Evolutionary conservation across 441 rosid species (phyloP), one percentile per base, ranked within the genome.

Genomic region (Adansonia grandidieri): DNA sequence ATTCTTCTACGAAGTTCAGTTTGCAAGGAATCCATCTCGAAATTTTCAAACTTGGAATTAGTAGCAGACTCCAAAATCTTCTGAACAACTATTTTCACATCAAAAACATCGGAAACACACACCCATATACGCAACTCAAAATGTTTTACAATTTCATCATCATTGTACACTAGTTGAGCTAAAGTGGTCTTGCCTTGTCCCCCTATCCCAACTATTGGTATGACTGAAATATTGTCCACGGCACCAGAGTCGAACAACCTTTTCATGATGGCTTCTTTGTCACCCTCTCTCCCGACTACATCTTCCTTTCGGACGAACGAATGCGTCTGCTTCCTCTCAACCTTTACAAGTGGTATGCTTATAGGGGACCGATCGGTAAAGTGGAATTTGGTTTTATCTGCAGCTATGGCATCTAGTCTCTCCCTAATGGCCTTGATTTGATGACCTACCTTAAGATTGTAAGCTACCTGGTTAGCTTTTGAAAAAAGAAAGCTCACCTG

Each of bases 201-300:
- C 5, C 86, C 85, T 13, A 85, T 76, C 3, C 86, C 88, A 80
- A 80, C 74, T 15, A 82, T 68, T 1, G 86, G 79, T 45, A 85
- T 50, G 17, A 87, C 19, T 1, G 82, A 78, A 24, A 81, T 77
- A 68, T 71, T 69, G 2, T 80, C 80, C 4, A 66, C 54, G 17
- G 2, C 42, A 6, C 19, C 15, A 2, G 70, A 56, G 13, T 63
- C 71, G 56, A 84, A 14, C 22, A 86, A 42, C 37, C 83, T 5
- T 58, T 80, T 42, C 8, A 78, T 62, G 13, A 88, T 69, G 1
- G 57, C 70, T 14, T 65, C 74, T 28, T 78, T 88, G 47, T 80
- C 80, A 32, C 78, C 68, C 4, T 83, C 83, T 61, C 91, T 83
- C 32, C 87, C 89, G 4, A 83, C 50, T 11, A 85, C 62, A 61